These are phyloP conservation scores for Fonsecaea pedrosoi DNA, from an alignment of 2,329 filamentous ascomycete genomes.

Conservation along the genomic window DNA sequence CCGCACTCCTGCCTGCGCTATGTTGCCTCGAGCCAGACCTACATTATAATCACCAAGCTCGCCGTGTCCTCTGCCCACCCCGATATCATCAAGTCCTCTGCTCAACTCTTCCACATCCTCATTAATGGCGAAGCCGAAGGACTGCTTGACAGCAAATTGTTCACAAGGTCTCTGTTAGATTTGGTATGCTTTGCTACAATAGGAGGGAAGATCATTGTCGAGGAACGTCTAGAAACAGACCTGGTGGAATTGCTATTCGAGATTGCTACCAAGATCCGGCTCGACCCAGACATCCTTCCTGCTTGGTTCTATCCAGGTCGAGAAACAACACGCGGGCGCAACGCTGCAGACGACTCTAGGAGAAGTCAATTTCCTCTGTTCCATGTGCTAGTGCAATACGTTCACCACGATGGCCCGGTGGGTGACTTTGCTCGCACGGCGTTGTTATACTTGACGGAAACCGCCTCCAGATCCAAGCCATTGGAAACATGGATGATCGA, in stretches of 20 bases:
- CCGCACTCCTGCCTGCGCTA: constrained; percentile 93
- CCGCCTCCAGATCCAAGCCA: constrained; percentile 78
- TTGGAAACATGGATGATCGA: constrained; percentile 97
- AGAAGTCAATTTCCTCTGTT: constrained; percentile 95
- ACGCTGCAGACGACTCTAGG: constrained; percentile 75
- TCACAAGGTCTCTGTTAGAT: constrained; percentile 85
- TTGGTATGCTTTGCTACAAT: constrained; percentile 71
- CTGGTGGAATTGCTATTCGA: constrained; percentile 95
- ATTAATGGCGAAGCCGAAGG: constrained; percentile 97
- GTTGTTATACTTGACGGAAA: constrained; percentile 92
- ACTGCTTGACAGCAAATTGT: constrained; percentile 84
- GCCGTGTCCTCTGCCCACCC: constrained; percentile 84
- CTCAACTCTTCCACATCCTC: constrained; percentile 85
- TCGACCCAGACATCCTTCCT: constrained; percentile 83
- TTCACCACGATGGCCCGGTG: constrained; percentile 91
- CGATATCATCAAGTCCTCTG: constrained; percentile 81
- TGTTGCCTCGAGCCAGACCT: constrained; percentile 84
- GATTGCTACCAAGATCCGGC: constrained; percentile 91
- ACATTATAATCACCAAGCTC: constrained; percentile 86
- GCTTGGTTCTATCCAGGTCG: constrained; percentile 83
- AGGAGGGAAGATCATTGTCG: constrained; percentile 69
- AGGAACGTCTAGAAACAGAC: constrained; percentile 81
- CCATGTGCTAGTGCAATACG: constrained; percentile 94
- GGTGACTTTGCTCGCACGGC: constrained; percentile 96
- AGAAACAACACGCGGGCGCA: constrained; percentile 48